phyloP scores from a whole-genome alignment of 2,329 filamentous ascomycete species.

The Neofusicoccum laricinum region DNA sequence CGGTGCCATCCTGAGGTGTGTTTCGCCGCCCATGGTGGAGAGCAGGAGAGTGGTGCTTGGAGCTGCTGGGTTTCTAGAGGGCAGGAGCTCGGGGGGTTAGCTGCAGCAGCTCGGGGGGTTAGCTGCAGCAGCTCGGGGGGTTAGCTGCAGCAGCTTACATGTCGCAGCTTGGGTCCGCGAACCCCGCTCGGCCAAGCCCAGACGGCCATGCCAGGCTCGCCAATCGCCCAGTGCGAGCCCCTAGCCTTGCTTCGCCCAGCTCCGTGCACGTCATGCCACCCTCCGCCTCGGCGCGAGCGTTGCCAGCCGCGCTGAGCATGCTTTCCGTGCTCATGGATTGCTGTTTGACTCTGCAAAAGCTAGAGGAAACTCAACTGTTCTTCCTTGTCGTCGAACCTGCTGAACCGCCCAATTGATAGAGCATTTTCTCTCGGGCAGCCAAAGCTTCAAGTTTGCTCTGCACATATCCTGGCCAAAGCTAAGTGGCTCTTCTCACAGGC shows the following conservation, averaged over 20 bases:
- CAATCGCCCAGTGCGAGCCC: slow-evolving; percentile 1
- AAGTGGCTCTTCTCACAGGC: too few relatives aligned
- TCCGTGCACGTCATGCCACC: slow-evolving; percentile 3
- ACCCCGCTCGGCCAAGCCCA: slow-evolving; percentile 2
- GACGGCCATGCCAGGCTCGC: background rate
- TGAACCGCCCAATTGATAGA: too few relatives aligned
- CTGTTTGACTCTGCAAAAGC: background rate
- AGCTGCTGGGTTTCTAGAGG: background rate
- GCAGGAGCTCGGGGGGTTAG: slow-evolving; percentile 5
- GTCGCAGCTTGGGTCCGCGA: background rate
- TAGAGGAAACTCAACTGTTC: background rate
- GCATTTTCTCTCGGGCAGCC: too few relatives aligned
- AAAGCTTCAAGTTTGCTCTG: too few relatives aligned
- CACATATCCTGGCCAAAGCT: too few relatives aligned
- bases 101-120: slow-evolving; percentile 1
- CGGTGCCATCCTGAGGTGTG: slow-evolving; percentile 26
- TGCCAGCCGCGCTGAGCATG: background rate
- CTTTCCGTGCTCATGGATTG: background rate
- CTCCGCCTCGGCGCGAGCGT: background rate
- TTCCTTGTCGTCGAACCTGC: too few relatives aligned
- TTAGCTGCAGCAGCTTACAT: slow-evolving; percentile 5
- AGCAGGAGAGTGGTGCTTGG: background rate
- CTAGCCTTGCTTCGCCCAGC: background rate
- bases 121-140: slow-evolving; percentile 6
- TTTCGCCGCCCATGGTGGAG: slow-evolving; percentile 35